Evolutionary conservation across 1,284 basidiomycete species (phyloP).

Genomic region (Malassezia yamatoensis): DNA sequence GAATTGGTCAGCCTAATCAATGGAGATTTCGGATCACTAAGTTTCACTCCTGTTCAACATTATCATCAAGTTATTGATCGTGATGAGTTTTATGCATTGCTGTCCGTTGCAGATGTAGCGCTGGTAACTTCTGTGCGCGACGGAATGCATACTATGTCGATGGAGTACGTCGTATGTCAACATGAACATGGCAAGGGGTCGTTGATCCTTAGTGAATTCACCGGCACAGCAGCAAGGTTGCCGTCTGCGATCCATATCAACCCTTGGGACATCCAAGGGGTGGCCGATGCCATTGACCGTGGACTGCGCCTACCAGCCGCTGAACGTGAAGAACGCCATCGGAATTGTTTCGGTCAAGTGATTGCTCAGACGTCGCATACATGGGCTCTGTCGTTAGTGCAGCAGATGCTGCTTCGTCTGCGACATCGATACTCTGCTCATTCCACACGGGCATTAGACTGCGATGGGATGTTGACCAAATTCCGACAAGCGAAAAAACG

Average conservation of each 20-base stretch:
- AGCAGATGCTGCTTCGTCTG: conserved; percentile 75
- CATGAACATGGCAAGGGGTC: conserved; percentile 63
- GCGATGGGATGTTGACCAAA: conserved; percentile 56
- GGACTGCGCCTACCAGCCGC: conserved; percentile 69
- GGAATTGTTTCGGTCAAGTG: conserved; percentile 61
- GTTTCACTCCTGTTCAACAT: conserved; percentile 97
- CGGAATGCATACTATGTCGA: conserved; percentile 94
- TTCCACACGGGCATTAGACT: conserved; percentile 73
- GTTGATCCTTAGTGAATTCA: conserved; percentile 88
- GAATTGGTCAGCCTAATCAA: conserved; percentile 96
- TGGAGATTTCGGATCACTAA: conserved; percentile 83
- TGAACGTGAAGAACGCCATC: conserved; percentile 71
- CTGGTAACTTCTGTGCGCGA: conserved; percentile 92
- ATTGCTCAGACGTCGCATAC: conserved; percentile 87
- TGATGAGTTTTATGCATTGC: conserved; percentile 95
- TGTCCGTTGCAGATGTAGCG: conserved; percentile 85
- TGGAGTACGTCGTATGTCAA: conserved; percentile 94
- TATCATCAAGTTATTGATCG: conserved; percentile 90
- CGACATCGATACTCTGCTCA: conserved; percentile 71
- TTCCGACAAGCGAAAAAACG: conserved; percentile 70
- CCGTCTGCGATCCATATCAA: conserved; percentile 61
- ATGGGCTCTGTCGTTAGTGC: conserved; percentile 85
- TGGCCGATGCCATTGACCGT: conserved; percentile 84
- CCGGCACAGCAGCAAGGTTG: conserved; percentile 86
- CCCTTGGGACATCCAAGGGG: conserved; percentile 74